Conservation (phyloP, 2,329 filamentous ascomycete species). For the Knufia petricola region DNA sequence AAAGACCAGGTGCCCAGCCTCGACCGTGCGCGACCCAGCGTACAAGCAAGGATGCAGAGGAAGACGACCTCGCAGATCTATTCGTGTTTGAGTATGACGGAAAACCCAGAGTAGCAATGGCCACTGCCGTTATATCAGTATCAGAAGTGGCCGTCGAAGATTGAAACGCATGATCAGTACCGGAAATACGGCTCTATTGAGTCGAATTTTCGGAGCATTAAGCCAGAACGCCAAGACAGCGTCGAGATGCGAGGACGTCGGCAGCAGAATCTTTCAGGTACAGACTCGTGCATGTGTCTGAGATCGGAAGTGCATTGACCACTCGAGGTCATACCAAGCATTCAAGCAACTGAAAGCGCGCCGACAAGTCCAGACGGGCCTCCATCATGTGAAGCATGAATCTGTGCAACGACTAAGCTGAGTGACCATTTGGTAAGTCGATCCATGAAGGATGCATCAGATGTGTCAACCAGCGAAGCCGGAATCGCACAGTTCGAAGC, state of each 20-base stretch:
- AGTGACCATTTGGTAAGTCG: not conserved
- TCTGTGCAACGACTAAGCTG: not conserved
- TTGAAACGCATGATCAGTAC: constrained; percentile 1
- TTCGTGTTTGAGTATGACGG: not conserved
- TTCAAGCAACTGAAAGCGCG: not conserved
- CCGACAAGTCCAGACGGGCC: not conserved
- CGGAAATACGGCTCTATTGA: not conserved
- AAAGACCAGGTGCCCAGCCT: too few species aligned
- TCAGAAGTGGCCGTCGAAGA: not conserved
- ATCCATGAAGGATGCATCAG: not conserved
- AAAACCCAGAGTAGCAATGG: not conserved
- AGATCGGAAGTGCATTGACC: not conserved
- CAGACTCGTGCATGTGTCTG: not conserved
- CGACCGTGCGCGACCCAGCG: not conserved
- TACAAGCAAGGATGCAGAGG: not conserved
- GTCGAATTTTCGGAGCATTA: not conserved
- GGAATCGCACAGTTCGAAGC: too few species aligned
- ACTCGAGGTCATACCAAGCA: not conserved
- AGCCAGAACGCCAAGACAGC: not conserved
- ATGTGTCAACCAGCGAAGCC: not conserved
- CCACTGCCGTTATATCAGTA: not conserved
- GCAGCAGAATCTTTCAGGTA: not conserved
- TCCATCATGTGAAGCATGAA: not conserved
- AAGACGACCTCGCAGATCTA: not conserved
- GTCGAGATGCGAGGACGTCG: not conserved